phyloP scores from a whole-genome alignment of 73 alveolate genomes.

The Paramecium octaurelia region DNA sequence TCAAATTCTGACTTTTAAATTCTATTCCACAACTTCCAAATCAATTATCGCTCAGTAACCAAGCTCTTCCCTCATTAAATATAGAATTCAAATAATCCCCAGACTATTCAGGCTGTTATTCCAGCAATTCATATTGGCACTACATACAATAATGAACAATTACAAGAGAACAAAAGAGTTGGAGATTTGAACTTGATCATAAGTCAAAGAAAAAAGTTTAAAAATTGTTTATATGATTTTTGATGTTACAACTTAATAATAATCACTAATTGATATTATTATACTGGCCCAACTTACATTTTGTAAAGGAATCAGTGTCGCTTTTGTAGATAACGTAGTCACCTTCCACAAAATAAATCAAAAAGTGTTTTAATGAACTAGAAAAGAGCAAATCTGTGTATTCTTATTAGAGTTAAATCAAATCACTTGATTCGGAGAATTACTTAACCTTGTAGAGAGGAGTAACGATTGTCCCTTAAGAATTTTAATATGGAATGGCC shows the following conservation, averaged over 20 bases:
- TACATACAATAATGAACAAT: too few species aligned
- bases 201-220: too few species aligned
- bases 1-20: background rate
- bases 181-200: too few species aligned
- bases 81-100: too few species aligned
- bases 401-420: background rate
- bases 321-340: background rate
- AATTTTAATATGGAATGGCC: background rate
- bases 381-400: background rate
- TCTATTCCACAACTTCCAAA: background rate
- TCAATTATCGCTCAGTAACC: background rate
- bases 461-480: background rate
- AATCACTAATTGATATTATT: background rate
- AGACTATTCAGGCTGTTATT: too few species aligned
- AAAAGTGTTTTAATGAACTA: background rate
- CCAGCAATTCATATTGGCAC: too few species aligned
- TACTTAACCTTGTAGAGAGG: background rate
- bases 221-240: background rate
- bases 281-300: background rate
- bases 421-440: background rate
- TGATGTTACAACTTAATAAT: background rate
- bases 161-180: too few species aligned
- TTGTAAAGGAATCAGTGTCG: background rate
- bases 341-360: background rate
- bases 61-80: too few species aligned